Conservation (phyloP, 2,329 filamentous ascomycete species). For the Fusarium torreyae region DNA sequence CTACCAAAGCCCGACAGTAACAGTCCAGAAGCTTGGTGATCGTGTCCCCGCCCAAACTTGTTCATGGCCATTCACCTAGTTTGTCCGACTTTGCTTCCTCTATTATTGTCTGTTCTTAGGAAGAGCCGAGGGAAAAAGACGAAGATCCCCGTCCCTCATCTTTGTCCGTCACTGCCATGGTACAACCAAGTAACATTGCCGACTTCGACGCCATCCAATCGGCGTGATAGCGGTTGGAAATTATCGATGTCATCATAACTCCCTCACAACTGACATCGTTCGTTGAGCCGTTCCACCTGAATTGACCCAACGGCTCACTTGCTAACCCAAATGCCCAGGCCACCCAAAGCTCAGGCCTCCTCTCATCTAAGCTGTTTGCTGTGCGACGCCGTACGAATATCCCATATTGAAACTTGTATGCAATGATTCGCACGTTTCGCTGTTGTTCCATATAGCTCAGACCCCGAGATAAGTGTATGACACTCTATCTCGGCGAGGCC, state of each 20-base stretch:
- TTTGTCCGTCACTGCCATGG: slow-evolving; percentile 11
- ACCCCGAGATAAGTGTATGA: slow-evolving; percentile 46
- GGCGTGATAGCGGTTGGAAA: slow-evolving; percentile 26
- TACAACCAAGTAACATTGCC: slow-evolving; percentile 20
- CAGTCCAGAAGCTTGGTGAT: slow-evolving; percentile 19
- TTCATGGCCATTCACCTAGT: slow-evolving; percentile 11
- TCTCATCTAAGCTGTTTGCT: slow-evolving; percentile 42
- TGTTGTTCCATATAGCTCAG: slow-evolving; percentile 38
- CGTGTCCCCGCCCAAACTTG: slow-evolving; percentile 4
- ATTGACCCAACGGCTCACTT: slow-evolving; percentile 40
- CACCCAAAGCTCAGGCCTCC: slow-evolving; percentile 35
- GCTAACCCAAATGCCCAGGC: slow-evolving; percentile 38
- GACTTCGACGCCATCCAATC: slow-evolving; percentile 16
- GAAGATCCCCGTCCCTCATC: not conserved
- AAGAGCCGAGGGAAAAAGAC: slow-evolving; percentile 14
- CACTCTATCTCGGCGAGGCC: slow-evolving; percentile 43
- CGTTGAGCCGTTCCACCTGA: slow-evolving; percentile 27
- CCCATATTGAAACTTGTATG: slow-evolving; percentile 44
- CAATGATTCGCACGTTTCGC: slow-evolving; percentile 42
- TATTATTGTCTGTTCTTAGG: slow-evolving; percentile 11
- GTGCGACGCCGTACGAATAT: slow-evolving; percentile 43
- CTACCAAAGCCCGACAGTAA: not conserved
- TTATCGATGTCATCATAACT: slow-evolving; percentile 21
- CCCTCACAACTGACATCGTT: slow-evolving; percentile 23
- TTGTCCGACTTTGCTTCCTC: slow-evolving; percentile 23